Evolutionary conservation across 768 basidiomycete genomes (phyloP).

Genomic region (Mycena chlorophos): DNA sequence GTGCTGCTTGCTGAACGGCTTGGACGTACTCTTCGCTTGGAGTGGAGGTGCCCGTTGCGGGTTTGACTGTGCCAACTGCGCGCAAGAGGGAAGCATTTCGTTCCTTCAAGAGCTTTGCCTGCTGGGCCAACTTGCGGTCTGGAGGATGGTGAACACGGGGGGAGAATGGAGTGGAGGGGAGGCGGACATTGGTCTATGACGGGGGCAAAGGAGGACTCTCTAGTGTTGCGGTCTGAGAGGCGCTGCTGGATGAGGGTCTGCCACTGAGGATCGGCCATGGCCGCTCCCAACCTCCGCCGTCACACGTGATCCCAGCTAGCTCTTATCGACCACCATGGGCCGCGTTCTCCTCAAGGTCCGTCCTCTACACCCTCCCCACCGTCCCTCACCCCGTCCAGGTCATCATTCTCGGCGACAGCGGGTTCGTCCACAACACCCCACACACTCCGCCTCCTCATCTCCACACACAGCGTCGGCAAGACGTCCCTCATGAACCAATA

Average conservation of each 20-base stretch:
- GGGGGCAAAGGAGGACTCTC: constrained; percentile 76
- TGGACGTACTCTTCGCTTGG: constrained; percentile 66
- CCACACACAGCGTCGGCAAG: constrained; percentile 81
- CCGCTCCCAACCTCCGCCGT: background rate
- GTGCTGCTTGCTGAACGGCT: constrained; percentile 14
- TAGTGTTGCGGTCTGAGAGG: constrained; percentile 80
- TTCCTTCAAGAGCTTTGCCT: constrained; percentile 88
- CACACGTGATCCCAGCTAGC: background rate
- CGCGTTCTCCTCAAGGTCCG: constrained; percentile 83
- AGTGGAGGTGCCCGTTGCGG: constrained; percentile 58
- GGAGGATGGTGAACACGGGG: constrained; percentile 17
- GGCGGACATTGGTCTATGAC: constrained; percentile 91
- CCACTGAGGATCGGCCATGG: constrained; percentile 82
- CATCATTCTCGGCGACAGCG: constrained; percentile 98
- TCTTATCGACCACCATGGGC: constrained; percentile 55
- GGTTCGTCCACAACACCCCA: constrained; percentile 51
- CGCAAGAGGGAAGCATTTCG: constrained; percentile 87
- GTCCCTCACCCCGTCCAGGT: constrained; percentile 53
- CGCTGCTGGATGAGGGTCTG: constrained; percentile 79
- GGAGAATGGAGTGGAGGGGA: constrained; percentile 16
- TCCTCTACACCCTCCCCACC: background rate
- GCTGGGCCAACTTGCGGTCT: constrained; percentile 92
- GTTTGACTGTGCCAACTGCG: constrained; percentile 75
- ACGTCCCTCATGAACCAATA: constrained; percentile 99
- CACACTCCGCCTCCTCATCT: constrained; percentile 16